Percentiles rank a stretch among this genome's conserved stretches.
phyloP scores from a whole-genome alignment of 768 basidiomycete genomes.

The Lactarius hatsudake region DNA sequence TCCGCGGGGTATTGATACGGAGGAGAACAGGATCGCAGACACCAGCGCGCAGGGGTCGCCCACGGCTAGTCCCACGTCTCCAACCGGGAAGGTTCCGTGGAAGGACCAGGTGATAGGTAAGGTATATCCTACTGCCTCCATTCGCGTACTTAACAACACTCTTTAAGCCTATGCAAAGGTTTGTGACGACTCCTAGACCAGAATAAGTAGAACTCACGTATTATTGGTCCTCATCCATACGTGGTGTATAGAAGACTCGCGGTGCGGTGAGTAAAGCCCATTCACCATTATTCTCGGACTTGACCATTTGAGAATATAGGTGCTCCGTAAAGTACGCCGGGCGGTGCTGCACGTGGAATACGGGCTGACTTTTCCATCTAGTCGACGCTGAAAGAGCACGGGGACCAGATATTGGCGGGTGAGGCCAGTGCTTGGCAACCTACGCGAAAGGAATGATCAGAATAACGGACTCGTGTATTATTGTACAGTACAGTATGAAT shows the following conservation, averaged over 20 bases:
- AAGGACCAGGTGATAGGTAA: conserved; percentile 59
- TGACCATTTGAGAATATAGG: conserved; percentile 1
- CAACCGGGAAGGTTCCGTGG: conserved; percentile 44
- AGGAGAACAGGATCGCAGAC: conserved; percentile 34
- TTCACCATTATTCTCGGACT: neutral
- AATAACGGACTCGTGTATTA: neutral
- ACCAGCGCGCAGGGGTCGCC: conserved; percentile 30
- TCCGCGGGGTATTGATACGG: conserved; percentile 29
- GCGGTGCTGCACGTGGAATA: neutral
- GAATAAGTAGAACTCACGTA: neutral
- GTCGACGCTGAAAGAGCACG: conserved; percentile 50
- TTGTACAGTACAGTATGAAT: neutral
- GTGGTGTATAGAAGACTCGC: conserved; percentile 15
- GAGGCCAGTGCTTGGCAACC: conserved; percentile 31
- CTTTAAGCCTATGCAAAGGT: conserved; percentile 21
- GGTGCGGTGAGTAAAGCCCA: conserved; percentile 19
- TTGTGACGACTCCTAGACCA: neutral
- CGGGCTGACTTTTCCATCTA: conserved; percentile 23
- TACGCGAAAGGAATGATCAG: conserved; percentile 13
- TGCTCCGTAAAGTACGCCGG: conserved; percentile 23
- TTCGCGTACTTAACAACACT: neutral
- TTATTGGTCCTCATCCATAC: neutral
- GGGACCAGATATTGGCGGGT: conserved; percentile 52
- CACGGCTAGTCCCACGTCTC: conserved; percentile 13
- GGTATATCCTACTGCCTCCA: conserved; percentile 16